Evolutionary conservation across 768 basidiomycete species (phyloP), one percentile per base, ranked within the genome.

Genomic region (Melanogaster broomeanus): DNA sequence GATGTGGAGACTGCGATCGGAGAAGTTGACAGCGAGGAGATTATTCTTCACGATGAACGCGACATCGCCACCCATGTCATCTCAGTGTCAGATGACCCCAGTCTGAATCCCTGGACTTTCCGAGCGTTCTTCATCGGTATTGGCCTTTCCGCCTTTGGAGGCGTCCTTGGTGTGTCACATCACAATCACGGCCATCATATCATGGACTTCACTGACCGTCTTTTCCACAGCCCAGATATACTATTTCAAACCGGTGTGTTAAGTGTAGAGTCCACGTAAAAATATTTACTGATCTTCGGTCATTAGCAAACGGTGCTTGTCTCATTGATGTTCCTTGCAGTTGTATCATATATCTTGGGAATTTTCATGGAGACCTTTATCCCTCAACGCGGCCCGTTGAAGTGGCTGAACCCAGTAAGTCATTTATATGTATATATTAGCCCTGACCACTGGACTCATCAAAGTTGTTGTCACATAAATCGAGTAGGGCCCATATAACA

Each of bases 401-500:
- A 74, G 11, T 76, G 74, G 52, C 71, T 83, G 7, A 83, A 83
- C 55, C 82, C 81, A 15, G 74, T 65, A n/a, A 30, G 48, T 1
- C 38, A 46, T 43, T 31, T 34, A 8, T 18, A 15, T 12, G 41
- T n/a, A 19, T 27, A 15, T 11, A 15, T 25, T 58, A 45, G 44
- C 44, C 55, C 19, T 52, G 22, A 15, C 8, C 38, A 34, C 19
- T n/a, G n/a, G n/a, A n/a, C n/a, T n/a, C n/a, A n/a, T n/a, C n/a
- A n/a, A n/a, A n/a, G n/a, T n/a, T n/a, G n/a, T n/a, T n/a, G n/a
- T n/a, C n/a, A n/a, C n/a, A n/a, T n/a, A n/a, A n/a, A n/a, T n/a
- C n/a, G n/a, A n/a, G n/a, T 16, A 81, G 80, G 73, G 76, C 22
- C 77, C 81, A 3, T 82, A 81, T 65, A 82, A 82, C 62, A 82